A percentile compares a stretch with the other conserved stretches of the same genome.
These are phyloP conservation scores for Trifolium fragiferum DNA, from an alignment of 306 rosid genomes.

Conservation along the genomic window DNA sequence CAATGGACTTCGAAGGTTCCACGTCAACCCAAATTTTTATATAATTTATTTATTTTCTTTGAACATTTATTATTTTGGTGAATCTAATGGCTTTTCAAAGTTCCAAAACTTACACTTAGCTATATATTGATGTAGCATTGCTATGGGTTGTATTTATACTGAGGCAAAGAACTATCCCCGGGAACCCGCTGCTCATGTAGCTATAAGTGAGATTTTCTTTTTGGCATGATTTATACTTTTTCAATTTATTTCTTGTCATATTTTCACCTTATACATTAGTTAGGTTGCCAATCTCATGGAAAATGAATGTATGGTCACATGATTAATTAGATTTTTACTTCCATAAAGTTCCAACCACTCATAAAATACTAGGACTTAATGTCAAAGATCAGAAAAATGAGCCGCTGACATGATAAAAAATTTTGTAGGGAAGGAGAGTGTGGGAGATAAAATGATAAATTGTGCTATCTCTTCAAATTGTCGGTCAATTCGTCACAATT, in stretches of 20 bases:
- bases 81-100: conserved; percentile 27
- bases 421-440: conserved; percentile 2
- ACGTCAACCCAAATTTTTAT: conserved; percentile 8
- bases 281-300: conserved; percentile 27
- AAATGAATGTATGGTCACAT: neutral
- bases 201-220: conserved; percentile 79
- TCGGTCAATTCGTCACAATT: neutral
- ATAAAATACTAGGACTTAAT: conserved; percentile 26
- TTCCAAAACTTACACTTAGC: conserved; percentile 45
- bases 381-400: conserved; percentile 33
- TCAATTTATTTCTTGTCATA: conserved; percentile 29
- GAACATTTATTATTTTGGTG: conserved; percentile 16
- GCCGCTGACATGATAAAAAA: neutral
- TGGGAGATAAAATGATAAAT: neutral
- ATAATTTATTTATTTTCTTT: conserved; percentile 26
- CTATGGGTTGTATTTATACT: conserved; percentile 93
- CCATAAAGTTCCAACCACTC: conserved; percentile 15
- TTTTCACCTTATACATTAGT: conserved; percentile 19
- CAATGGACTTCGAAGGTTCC: conserved; percentile 80
- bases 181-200: conserved; percentile 99
- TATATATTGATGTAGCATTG: conserved; percentile 71
- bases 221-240: conserved; percentile 41
- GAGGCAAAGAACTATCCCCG: conserved; percentile 98
- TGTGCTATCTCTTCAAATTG: conserved; percentile 20
- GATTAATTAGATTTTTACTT: neutral